Evolutionary conservation across 2,329 filamentous ascomycete genomes (phyloP).

Genomic region (Geosmithia putterillii): DNA sequence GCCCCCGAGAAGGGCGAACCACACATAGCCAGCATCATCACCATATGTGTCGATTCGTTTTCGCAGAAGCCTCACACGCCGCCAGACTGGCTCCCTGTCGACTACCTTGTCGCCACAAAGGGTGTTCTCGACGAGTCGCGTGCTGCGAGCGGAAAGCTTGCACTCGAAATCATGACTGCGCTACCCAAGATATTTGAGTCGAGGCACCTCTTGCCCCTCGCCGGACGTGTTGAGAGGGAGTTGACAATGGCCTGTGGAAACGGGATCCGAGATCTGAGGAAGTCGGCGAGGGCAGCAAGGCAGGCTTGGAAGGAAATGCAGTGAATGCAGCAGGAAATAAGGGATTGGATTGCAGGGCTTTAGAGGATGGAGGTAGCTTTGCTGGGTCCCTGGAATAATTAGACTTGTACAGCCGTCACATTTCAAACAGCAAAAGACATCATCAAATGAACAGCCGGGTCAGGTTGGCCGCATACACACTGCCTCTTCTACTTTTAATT

Average conservation of each 20-base stretch:
- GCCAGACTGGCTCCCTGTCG: slow-evolving; percentile 16
- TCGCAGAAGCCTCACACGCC: slow-evolving; percentile 13
- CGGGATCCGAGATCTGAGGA: slow-evolving; percentile 37
- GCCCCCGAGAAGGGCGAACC: slow-evolving; percentile 31
- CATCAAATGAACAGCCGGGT: no score
- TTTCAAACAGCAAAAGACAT: not conserved
- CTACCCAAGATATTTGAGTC: slow-evolving; percentile 37
- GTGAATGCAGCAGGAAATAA: slow-evolving; percentile 5
- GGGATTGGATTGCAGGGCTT: not conserved
- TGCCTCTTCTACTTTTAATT: no score
- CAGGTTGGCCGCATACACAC: no score
- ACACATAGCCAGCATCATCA: slow-evolving; percentile 36
- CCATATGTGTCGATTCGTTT: slow-evolving; percentile 28
- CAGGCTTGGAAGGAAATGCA: slow-evolving; percentile 33
- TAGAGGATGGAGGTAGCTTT: not conserved
- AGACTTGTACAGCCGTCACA: not conserved
- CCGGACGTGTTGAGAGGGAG: slow-evolving; percentile 30
- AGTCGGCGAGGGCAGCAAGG: slow-evolving; percentile 33
- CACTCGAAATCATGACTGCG: slow-evolving; percentile 32
- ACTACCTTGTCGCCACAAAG: slow-evolving; percentile 7
- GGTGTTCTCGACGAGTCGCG: slow-evolving; percentile 8
- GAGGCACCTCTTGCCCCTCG: slow-evolving; percentile 29
- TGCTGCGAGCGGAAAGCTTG: slow-evolving; percentile 29
- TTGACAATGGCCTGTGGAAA: slow-evolving; percentile 41
- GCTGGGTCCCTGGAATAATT: not conserved